Evolutionary conservation across 2,329 filamentous ascomycete genomes (phyloP), one percentile per base, ranked within the genome.

Genomic region (Colletotrichum spinosum): DNA sequence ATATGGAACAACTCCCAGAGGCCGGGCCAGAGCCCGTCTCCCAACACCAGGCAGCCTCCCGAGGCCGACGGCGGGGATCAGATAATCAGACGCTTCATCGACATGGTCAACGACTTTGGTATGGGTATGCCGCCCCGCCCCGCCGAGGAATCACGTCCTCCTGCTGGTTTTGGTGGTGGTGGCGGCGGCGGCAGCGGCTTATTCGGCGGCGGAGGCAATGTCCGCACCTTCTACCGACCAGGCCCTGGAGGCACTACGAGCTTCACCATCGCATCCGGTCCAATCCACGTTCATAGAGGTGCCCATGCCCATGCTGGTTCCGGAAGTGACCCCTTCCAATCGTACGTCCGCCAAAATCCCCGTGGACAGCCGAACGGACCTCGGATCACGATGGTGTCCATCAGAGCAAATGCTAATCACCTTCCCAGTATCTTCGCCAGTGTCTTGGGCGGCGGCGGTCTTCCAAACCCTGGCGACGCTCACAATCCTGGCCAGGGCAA

Each of bases 201-300:
- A 13, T 71, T 70, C 65, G 69, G 69, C n/a, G 65, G 68, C 6
- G 70, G 74, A 10, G 75, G 69, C 10, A 70, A 82, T 44, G 79
- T 78, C 34, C 75, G 75, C 7, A 76, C 80, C 38, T 78, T 79
- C 60, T 75, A 80, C 62, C 72, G 76, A 67, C 66, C 79, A 58
- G 75, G 76, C 8, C 64, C 60, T 41, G 76, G 76, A n/a, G 79
- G 81, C 8, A 77, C 79, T 12, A 80, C 83, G 4, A 84, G 79
- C 38, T 79, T 86, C 60, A 86, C 83, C 11, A 82, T 86, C 57
- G 79, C 81, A 39, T 79, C 80, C 25, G 78, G 76, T 13, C 75
- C 80, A 34, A 60, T 76, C 8, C 67, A 73, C 13, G 50, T 65
- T 8, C 39, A 67, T 49, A 64, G 67, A 17, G 69, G 65, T 10